A percentile compares a stretch with the other conserved stretches of the same genome.
Evolutionary conservation across 164 flowering plant genomes (phyloP).

Genomic region (Vitis labrusca): DNA sequence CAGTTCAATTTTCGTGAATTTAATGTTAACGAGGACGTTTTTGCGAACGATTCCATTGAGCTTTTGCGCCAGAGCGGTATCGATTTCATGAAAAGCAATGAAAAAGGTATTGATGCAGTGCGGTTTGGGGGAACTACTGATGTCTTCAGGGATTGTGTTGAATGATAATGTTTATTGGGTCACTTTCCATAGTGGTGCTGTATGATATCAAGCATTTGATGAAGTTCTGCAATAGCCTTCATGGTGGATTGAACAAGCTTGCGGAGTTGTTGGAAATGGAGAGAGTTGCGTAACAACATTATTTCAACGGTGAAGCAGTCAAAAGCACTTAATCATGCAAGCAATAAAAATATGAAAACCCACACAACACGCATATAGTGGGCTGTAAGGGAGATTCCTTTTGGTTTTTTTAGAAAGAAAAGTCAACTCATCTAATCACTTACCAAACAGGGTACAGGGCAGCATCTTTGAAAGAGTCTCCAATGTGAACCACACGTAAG

Average conservation of each 20-base stretch:
- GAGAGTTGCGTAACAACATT: conserved; percentile 18
- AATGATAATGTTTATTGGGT: conserved; percentile 33
- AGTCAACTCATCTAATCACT: no score
- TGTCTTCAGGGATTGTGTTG: conserved; percentile 35
- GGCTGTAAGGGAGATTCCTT: no score
- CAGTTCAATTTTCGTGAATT: conserved; percentile 41
- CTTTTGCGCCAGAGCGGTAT: conserved; percentile 31
- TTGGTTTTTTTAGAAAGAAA: no score
- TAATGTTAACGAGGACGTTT: conserved; percentile 27
- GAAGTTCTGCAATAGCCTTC: conserved; percentile 37
- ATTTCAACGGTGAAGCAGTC: no score
- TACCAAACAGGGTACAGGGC: no score
- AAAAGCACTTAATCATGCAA: no score
- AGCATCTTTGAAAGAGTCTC: no score
- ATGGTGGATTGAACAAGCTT: conserved; percentile 40
- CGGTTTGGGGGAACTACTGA: conserved; percentile 32
- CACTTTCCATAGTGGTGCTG: conserved; percentile 30
- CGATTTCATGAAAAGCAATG: conserved; percentile 25
- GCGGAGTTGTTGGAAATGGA: conserved; percentile 36
- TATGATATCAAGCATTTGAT: conserved; percentile 39
- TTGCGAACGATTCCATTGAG: conserved; percentile 30
- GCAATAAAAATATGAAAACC: no score
- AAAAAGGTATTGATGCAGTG: conserved; percentile 29
- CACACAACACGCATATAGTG: no score
- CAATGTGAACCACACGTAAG: no score